A percentile compares a stretch with the other conserved stretches of the same genome.
Evolutionary conservation across 306 rosid species (phyloP).

Genomic region (Prosopis cineraria): DNA sequence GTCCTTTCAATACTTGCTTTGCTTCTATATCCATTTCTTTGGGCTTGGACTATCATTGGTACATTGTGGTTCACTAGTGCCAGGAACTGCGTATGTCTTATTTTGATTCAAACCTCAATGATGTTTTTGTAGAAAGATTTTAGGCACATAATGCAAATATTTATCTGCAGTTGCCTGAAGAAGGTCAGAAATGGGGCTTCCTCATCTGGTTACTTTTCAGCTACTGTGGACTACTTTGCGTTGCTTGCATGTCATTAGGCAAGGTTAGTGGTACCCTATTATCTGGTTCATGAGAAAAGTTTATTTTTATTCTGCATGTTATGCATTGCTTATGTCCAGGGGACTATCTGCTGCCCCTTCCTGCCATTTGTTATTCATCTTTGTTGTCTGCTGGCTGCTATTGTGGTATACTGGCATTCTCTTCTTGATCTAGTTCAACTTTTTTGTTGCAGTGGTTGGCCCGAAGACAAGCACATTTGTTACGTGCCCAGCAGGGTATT

Average conservation of each 20-base stretch:
- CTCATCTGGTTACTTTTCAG: slow-evolving; percentile 98
- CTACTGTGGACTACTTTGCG: slow-evolving; percentile 84
- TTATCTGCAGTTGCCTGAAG: slow-evolving; percentile 75
- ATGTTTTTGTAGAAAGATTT: slow-evolving; percentile 27
- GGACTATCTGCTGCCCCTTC: slow-evolving; percentile 3
- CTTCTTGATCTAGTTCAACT: slow-evolving; percentile 35
- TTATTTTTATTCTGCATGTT: slow-evolving; percentile 27
- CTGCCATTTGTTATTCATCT: slow-evolving; percentile 6
- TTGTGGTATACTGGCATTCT: slow-evolving; percentile 29
- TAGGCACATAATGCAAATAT: slow-evolving; percentile 35
- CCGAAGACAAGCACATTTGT: slow-evolving; percentile 88
- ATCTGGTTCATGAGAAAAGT: slow-evolving; percentile 17
- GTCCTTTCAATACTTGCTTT: slow-evolving; percentile 81
- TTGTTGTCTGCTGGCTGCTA: slow-evolving; percentile 7
- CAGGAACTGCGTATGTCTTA: slow-evolving; percentile 74
- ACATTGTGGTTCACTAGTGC: slow-evolving; percentile 84
- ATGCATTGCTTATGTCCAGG: slow-evolving; percentile 1
- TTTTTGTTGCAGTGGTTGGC: slow-evolving; percentile 75
- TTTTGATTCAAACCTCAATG: slow-evolving; percentile 1
- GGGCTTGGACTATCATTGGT: slow-evolving; percentile 96
- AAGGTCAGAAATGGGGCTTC: slow-evolving; percentile 98
- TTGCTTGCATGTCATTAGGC: slow-evolving; percentile 88
- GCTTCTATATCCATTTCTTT: slow-evolving; percentile 92
- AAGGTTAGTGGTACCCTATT: slow-evolving; percentile 61
- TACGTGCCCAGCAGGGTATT: slow-evolving; percentile 97